Percentiles rank a stretch among this genome's conserved stretches.
Evolutionary conservation across 208 protist genomes (phyloP).

Genomic region (Trypanosoma cruzi): DNA sequence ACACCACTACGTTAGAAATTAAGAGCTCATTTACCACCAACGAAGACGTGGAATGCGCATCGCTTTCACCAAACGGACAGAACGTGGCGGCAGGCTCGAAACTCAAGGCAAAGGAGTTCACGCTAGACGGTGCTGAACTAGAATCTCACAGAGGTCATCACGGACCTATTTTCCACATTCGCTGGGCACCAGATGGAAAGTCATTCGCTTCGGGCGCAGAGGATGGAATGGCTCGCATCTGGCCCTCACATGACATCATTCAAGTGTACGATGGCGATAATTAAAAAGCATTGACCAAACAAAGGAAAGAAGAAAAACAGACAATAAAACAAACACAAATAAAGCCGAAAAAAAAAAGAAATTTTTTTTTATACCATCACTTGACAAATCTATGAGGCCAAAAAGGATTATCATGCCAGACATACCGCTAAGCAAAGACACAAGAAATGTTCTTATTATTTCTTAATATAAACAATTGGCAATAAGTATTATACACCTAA

Average conservation of each 20-base stretch:
- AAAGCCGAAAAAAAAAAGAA: neutral
- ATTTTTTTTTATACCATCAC: neutral
- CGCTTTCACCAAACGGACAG: slow-evolving; percentile 83
- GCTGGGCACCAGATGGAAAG: slow-evolving; percentile 87
- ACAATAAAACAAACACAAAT: neutral
- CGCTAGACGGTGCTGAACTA: slow-evolving; percentile 76
- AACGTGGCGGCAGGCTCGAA: slow-evolving; percentile 86
- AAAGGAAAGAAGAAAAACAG: neutral
- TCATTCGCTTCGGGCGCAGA: slow-evolving; percentile 90
- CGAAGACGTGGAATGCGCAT: slow-evolving; percentile 90
- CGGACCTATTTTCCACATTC: slow-evolving; percentile 91
- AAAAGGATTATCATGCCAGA: neutral
- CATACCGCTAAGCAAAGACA: too few species aligned
- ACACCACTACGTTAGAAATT: slow-evolving; percentile 80
- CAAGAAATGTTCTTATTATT: too few species aligned
- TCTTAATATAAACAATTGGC: too few species aligned
- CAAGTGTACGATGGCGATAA: slow-evolving; percentile 71
- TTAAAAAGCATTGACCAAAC: neutral
- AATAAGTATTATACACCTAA: too few species aligned
- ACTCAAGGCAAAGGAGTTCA: slow-evolving; percentile 93
- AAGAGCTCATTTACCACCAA: slow-evolving; percentile 72
- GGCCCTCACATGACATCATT: slow-evolving; percentile 90
- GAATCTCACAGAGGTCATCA: slow-evolving; percentile 92
- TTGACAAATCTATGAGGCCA: neutral
- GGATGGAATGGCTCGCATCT: slow-evolving; percentile 93